Evolutionary conservation across 2,329 filamentous ascomycete species (phyloP).

Genomic region (Aureobasidium namibiae): DNA sequence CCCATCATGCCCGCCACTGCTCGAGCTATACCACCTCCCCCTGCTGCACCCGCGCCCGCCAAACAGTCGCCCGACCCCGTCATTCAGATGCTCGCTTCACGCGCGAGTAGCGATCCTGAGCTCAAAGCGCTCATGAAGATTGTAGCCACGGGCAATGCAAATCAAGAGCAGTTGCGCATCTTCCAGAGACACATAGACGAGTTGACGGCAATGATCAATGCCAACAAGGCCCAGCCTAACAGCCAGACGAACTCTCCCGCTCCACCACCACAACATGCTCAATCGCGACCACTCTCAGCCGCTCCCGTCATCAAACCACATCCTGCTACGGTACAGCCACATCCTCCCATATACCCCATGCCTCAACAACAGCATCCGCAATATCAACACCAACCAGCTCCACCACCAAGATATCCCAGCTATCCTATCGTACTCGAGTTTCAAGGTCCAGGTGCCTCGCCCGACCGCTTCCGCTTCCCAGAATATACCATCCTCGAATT

Average conservation of each 20-base stretch:
- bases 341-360: background rate
- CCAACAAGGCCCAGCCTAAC: slow-evolving; percentile 27
- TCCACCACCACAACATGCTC: background rate
- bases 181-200: slow-evolving; percentile 79
- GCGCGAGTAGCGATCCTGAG: slow-evolving; percentile 63
- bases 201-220: slow-evolving; percentile 49
- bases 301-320: slow-evolving; percentile 5
- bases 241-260: slow-evolving; percentile 15
- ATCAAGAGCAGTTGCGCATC: slow-evolving; percentile 60
- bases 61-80: slow-evolving; percentile 55
- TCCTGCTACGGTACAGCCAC: background rate
- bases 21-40: slow-evolving; percentile 16
- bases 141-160: slow-evolving; percentile 67
- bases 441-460: slow-evolving; percentile 44
- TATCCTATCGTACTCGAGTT: slow-evolving; percentile 64
- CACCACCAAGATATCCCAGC: slow-evolving; percentile 44
- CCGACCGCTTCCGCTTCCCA: slow-evolving; percentile 71
- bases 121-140: slow-evolving; percentile 75
- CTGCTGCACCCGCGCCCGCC: slow-evolving; percentile 17
- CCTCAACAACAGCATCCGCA: slow-evolving; percentile 1
- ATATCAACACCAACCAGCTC: slow-evolving; percentile 25
- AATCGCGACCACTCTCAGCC: background rate
- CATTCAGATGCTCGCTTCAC: slow-evolving; percentile 69
- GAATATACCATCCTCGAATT: slow-evolving; percentile 70
- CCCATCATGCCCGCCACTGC: slow-evolving; percentile 19